A percentile compares a stretch with the other conserved stretches of the same genome.
These are phyloP conservation scores for Colletotrichum viniferum DNA, from an alignment of 2,329 filamentous ascomycete genomes.

Conservation along the genomic window DNA sequence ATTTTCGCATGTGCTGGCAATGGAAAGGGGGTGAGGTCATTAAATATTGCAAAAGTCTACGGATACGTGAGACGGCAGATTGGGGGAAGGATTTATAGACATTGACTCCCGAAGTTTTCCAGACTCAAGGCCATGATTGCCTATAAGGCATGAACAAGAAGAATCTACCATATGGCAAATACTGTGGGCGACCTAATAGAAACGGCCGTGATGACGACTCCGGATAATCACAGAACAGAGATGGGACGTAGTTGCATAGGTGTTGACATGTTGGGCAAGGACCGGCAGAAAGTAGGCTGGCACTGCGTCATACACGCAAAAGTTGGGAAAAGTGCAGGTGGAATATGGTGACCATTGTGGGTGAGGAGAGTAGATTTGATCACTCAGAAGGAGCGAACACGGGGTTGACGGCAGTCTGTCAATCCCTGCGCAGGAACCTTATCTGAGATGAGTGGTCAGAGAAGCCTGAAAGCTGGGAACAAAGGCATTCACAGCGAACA, in stretches of 20 bases:
- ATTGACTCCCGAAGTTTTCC: background rate
- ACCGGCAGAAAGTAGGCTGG: background rate
- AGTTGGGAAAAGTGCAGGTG: background rate
- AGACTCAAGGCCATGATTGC: background rate
- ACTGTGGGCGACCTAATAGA: background rate
- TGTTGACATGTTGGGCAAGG: background rate
- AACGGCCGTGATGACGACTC: background rate
- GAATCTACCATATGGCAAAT: background rate
- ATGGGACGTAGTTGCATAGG: background rate
- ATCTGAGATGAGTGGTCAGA: background rate
- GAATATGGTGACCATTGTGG: background rate
- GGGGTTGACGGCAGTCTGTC: background rate
- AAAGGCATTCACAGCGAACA: background rate
- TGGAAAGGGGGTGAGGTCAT: background rate
- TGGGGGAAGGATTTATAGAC: background rate
- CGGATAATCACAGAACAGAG: background rate
- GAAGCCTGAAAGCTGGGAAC: background rate
- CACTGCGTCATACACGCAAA: background rate
- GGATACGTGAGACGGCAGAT: too few relatives aligned
- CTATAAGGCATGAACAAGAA: background rate
- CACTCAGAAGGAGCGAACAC: background rate
- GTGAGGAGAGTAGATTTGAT: background rate
- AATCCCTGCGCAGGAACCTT: background rate
- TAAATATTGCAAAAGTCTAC: too few relatives aligned
- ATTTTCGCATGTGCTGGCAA: background rate